Evolutionary conservation across 2,329 filamentous ascomycete species (phyloP), one percentile per base, ranked within the genome.

Genomic region (Fusarium sp.): DNA sequence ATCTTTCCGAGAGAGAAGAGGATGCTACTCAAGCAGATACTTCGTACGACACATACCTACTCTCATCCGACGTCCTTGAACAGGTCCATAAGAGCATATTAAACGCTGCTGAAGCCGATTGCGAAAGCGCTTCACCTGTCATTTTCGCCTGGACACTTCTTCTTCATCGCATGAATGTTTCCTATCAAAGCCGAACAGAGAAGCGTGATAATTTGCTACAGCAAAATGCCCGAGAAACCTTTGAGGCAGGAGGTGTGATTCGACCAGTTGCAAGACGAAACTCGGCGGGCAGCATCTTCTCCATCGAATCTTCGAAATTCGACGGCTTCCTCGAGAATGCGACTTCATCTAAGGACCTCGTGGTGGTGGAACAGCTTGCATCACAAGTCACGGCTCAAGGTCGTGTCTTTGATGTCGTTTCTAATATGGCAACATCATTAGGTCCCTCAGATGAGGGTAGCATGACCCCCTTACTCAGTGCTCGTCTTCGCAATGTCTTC

Each of bases 91-190:
- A 89, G 59, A 88, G 92, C n/a, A 86, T 98, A 39, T 83, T 92
- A 30, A 84, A 86, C 63, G 89, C 91, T 13, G 88, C 90, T 18
- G 86, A 86, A 35, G 79, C 83, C 26, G 87, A 87, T 22, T 85
- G 89, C n/a, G 84, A 86, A 42, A 89, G 90, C 41, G 93, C 93
- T 26, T 90, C 90, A 63, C 94, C 94, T 4, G 90, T 93, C 24
- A 88, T 94, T 26, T 93, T 97, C 74, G 90, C 93, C 7, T 98
- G 95, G 95, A 90, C 92, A 8, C 85, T 96, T 54, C 89, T 98
- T 32, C 85, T 95, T 15, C 89, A 93, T 77, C 87, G 89, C 32
- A 90, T 96, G 84, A 90, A 90, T 74, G 84, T 90, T 47, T 89
- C 89, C 18, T 92, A 91, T 73, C 86, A 89, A 64, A 86, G 86